These are phyloP conservation scores for Drechslerella stenobrocha DNA, from an alignment of 2,329 filamentous ascomycete species.

Conservation along the genomic window DNA sequence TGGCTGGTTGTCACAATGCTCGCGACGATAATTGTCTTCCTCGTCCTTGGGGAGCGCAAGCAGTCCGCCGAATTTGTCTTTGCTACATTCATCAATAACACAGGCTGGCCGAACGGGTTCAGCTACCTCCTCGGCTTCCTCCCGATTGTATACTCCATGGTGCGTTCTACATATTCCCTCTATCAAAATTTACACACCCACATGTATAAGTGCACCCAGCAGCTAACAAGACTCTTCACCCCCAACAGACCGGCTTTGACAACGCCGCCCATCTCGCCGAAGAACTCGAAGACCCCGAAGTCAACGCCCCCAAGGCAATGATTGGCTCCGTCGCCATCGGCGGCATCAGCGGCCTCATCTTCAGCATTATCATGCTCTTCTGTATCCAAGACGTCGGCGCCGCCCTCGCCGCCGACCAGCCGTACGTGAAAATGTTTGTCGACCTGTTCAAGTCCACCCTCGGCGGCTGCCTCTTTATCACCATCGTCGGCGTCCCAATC, in stretches of 20 bases:
- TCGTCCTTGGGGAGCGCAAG: slow-evolving; percentile 41
- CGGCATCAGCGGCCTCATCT: slow-evolving; percentile 28
- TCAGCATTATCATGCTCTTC: slow-evolving; percentile 49
- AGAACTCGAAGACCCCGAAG: slow-evolving; percentile 45
- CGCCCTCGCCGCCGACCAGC: slow-evolving; percentile 36
- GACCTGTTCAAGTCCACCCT: slow-evolving; percentile 44
- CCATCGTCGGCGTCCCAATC: slow-evolving; percentile 42
- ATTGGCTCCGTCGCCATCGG: slow-evolving; percentile 45
- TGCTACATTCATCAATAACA: slow-evolving; percentile 42
- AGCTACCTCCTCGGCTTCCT: slow-evolving; percentile 26
- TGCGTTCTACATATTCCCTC: slow-evolving; percentile 6
- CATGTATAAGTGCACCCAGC: not conserved
- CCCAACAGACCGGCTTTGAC: slow-evolving; percentile 41
- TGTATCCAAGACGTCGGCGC: slow-evolving; percentile 43
- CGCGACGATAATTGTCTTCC: slow-evolving; percentile 31
- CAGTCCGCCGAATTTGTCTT: slow-evolving; percentile 42
- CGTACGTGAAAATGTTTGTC: slow-evolving; percentile 47
- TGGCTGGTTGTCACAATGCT: slow-evolving; percentile 38
- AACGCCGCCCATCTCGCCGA: slow-evolving; percentile 45
- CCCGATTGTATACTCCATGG: slow-evolving; percentile 47
- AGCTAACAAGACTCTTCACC: no score
- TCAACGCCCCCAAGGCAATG: slow-evolving; percentile 46
- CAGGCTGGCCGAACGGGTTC: slow-evolving; percentile 38
- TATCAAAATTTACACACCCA: not conserved
- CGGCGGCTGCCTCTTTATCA: slow-evolving; percentile 37